Evolutionary conservation across 2,329 filamentous ascomycete species (phyloP).

Genomic region (Colletotrichum camelliae): DNA sequence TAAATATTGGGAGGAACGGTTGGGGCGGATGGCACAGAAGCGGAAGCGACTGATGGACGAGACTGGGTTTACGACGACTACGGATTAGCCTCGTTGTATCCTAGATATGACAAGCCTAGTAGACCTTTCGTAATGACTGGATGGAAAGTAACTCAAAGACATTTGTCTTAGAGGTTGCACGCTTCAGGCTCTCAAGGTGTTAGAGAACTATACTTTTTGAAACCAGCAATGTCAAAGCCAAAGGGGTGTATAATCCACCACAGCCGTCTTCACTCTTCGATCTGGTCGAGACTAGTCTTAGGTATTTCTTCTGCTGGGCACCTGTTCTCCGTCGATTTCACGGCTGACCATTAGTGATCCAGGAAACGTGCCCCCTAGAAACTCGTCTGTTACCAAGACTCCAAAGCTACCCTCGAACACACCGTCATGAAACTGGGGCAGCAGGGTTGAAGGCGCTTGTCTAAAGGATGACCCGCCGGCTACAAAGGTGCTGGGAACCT

Average conservation of each 20-base stretch:
- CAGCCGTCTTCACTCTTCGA: no score
- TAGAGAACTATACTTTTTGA: not conserved
- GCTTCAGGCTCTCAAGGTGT: not conserved
- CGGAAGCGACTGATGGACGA: not conserved
- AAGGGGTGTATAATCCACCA: not conserved
- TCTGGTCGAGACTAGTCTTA: not conserved
- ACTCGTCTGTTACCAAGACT: no score
- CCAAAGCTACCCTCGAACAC: no score
- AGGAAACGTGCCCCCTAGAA: not conserved
- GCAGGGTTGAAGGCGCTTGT: no score
- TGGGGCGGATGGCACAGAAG: not conserved
- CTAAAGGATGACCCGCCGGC: not conserved
- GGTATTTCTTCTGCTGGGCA: not conserved
- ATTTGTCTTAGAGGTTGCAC: not conserved
- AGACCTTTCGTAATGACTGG: not conserved
- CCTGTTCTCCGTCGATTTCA: not conserved
- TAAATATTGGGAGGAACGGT: not conserved
- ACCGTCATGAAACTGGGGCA: no score
- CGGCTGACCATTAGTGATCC: not conserved
- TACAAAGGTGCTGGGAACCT: not conserved
- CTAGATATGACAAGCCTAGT: not conserved
- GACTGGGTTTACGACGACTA: not conserved
- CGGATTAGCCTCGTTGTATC: not conserved
- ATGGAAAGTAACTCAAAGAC: not conserved
- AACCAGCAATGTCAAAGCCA: not conserved